Evolutionary conservation across 2,329 filamentous ascomycete species (phyloP).

Genomic region (Calonectria leucothoes): DNA sequence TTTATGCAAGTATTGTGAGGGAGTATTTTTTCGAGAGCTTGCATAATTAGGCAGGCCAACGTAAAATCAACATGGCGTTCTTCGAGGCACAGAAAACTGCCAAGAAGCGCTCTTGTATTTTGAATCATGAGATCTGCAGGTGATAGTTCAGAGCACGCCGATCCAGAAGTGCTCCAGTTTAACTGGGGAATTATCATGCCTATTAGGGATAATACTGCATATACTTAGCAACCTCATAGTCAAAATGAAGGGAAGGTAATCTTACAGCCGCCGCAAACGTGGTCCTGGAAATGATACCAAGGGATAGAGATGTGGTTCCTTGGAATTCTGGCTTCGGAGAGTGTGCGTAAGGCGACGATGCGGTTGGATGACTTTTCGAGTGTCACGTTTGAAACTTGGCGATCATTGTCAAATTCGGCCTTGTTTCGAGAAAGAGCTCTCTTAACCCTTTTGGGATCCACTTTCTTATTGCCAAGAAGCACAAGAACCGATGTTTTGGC

Average conservation of each 20-base stretch:
- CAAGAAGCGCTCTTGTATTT: neutral
- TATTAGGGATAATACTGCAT: neutral
- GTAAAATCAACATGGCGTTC: neutral
- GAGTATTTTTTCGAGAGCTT: neutral
- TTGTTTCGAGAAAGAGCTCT: neutral
- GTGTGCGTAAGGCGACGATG: neutral
- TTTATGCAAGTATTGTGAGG: neutral
- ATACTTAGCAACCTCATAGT: neutral
- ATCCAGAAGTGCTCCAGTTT: neutral
- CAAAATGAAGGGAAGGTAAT: too few species aligned
- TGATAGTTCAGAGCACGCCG: neutral
- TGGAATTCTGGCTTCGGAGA: neutral
- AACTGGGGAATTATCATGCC: neutral
- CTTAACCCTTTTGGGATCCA: neutral
- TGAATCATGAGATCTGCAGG: neutral
- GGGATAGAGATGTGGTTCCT: neutral
- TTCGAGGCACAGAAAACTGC: neutral
- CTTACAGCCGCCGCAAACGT: neutral
- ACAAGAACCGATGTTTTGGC: neutral
- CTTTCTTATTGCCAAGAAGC: neutral
- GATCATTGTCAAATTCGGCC: neutral
- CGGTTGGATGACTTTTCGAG: neutral
- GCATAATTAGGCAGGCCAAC: neutral
- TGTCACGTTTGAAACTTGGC: neutral
- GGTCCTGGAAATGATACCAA: neutral